phyloP scores from a whole-genome alignment of 176 grass and related monocot species.

The Phragmites australis region DNA sequence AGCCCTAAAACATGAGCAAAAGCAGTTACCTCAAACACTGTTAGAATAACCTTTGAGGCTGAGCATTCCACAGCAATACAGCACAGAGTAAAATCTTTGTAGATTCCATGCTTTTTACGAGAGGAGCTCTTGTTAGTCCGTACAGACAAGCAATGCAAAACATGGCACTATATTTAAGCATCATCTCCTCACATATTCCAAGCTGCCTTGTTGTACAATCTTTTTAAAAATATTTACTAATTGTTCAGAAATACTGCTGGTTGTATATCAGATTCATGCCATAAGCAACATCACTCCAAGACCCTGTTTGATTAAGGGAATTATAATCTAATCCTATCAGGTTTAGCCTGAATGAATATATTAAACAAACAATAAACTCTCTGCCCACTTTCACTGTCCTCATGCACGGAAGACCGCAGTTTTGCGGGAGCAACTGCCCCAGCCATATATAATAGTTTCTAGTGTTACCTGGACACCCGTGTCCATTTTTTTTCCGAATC shows the following conservation, averaged over 20 bases:
- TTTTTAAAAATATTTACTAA: background rate
- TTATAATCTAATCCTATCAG: background rate
- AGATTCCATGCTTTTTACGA: constrained; percentile 58
- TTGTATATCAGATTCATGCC: background rate
- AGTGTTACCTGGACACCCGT: too few species aligned
- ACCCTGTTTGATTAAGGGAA: background rate
- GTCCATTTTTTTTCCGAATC: too few species aligned
- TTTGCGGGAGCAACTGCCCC: background rate
- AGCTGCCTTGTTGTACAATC: background rate
- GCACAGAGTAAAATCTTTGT: constrained; percentile 61
- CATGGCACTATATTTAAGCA: constrained; percentile 8
- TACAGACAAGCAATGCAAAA: constrained; percentile 43
- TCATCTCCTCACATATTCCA: constrained; percentile 27
- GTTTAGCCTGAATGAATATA: background rate
- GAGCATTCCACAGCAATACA: constrained; percentile 57
- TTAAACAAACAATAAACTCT: background rate
- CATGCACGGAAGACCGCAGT: background rate
- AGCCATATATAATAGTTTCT: background rate
- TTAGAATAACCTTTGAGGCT: constrained; percentile 52
- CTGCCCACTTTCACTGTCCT: background rate
- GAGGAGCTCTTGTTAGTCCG: constrained; percentile 54
- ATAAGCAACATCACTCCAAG: background rate
- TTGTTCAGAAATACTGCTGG: background rate
- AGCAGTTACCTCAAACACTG: constrained; percentile 60
- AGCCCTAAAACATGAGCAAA: constrained; percentile 39